Evolutionary conservation across 805 yeast species (phyloP).

Genomic region (Schwanniomyces vanrijiae): DNA sequence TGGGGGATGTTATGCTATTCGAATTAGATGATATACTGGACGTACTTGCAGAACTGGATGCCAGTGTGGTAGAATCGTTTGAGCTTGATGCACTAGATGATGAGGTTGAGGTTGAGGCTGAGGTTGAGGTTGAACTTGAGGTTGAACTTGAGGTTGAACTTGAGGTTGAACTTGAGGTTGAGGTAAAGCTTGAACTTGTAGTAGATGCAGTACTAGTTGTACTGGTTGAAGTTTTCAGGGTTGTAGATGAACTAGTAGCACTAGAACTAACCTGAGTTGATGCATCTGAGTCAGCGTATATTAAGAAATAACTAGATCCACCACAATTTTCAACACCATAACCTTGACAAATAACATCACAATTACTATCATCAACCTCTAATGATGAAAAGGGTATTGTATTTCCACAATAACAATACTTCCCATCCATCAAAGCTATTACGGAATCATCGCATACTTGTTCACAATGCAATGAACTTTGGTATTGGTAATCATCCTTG

Average conservation of each 20-base stretch:
- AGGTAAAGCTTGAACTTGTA: neutral
- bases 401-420: conserved; percentile 41
- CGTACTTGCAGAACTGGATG: conserved; percentile 11
- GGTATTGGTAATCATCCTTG: conserved; percentile 53
- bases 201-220: neutral
- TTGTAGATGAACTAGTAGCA: conserved; percentile 9
- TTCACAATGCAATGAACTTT: conserved; percentile 60
- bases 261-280: conserved; percentile 8
- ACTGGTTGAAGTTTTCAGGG: neutral
- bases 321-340: conserved; percentile 40
- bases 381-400: conserved; percentile 26
- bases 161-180: conserved; percentile 4
- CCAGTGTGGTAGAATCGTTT: conserved; percentile 4
- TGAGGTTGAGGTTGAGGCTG: neutral
- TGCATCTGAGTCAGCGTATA: conserved; percentile 23
- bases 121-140: conserved; percentile 10
- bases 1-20: conserved; percentile 6
- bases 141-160: neutral
- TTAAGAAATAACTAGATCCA: conserved; percentile 31
- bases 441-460: conserved; percentile 48
- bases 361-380: conserved; percentile 26
- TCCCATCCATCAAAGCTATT: conserved; percentile 36
- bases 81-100: conserved; percentile 1
- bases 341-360: conserved; percentile 36
- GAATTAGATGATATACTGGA: conserved; percentile 2